A percentile compares a stretch with the other conserved stretches of the same genome.
Conservation (phyloP, 805 yeast genomes). For the Tetrapisispora phaffii region DNA sequence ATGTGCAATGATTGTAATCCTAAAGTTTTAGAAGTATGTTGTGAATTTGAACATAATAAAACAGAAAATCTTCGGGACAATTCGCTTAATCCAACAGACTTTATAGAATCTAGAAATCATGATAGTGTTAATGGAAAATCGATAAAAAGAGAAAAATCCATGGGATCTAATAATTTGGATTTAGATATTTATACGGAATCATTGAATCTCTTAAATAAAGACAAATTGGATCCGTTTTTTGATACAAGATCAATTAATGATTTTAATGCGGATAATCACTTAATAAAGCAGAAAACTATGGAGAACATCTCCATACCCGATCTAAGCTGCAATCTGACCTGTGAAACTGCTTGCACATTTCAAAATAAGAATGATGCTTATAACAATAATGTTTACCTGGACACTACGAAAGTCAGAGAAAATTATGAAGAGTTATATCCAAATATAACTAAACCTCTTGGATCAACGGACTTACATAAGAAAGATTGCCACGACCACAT, state of each 20-base stretch:
- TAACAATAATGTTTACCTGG: neutral
- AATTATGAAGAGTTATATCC: neutral
- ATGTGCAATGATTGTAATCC: constrained; percentile 28
- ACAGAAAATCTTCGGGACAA: neutral
- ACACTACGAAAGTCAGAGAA: neutral
- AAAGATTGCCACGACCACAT: constrained; percentile 14
- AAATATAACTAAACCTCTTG: neutral
- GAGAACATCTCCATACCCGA: constrained; percentile 6
- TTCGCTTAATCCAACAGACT: neutral
- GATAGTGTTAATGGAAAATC: neutral
- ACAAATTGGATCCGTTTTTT: neutral
- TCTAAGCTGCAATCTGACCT: constrained; percentile 23
- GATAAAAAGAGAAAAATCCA: neutral
- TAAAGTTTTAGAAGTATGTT: constrained; percentile 34
- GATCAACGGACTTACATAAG: neutral
- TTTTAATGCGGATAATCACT: neutral
- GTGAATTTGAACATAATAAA: constrained; percentile 29
- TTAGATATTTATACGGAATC: neutral
- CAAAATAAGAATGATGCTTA: neutral
- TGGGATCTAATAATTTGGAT: neutral
- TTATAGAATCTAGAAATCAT: neutral
- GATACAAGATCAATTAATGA: neutral
- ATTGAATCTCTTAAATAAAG: neutral
- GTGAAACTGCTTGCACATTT: constrained; percentile 12
- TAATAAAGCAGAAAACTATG: neutral